phyloP scores from a whole-genome alignment of 2,329 filamentous ascomycete species.

The Fusarium sp. region DNA sequence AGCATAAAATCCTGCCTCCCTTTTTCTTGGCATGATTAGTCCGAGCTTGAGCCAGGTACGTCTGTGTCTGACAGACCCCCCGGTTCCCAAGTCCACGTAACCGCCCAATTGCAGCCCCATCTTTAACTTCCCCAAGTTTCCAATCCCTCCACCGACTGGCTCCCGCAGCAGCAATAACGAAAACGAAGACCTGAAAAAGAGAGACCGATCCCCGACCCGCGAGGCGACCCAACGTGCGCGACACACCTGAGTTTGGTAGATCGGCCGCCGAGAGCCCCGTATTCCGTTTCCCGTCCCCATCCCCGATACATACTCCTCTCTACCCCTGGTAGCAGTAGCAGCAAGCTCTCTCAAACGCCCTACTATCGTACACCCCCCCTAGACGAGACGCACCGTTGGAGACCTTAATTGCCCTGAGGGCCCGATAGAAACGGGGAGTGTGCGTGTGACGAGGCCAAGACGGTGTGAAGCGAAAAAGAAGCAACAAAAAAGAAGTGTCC shows the following conservation, averaged over 20 bases:
- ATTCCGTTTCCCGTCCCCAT: not conserved
- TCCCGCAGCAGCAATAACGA: not conserved
- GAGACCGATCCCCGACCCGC: not conserved
- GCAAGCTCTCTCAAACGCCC: not conserved
- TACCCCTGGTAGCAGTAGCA: not conserved
- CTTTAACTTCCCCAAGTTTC: conserved; percentile 26
- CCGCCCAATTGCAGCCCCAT: conserved; percentile 35
- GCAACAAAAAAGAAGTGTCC: not conserved
- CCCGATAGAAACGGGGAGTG: not conserved
- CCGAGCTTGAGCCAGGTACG: conserved; percentile 1
- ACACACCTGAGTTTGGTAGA: not conserved
- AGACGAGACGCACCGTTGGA: not conserved
- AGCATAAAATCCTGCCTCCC: not conserved
- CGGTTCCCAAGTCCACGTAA: conserved; percentile 30
- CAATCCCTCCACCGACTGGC: conserved; percentile 8
- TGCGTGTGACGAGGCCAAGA: not conserved
- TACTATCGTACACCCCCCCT: not conserved
- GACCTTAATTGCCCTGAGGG: not conserved
- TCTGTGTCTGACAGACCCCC: conserved; percentile 8
- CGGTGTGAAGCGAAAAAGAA: not conserved
- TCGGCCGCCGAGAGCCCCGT: conserved; percentile 1
- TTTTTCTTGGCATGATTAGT: not conserved
- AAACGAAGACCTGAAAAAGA: not conserved
- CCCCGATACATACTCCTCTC: not conserved
- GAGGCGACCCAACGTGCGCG: not conserved